Evolutionary conservation across 768 basidiomycete species (phyloP).

Genomic region (Calocera viscosa): DNA sequence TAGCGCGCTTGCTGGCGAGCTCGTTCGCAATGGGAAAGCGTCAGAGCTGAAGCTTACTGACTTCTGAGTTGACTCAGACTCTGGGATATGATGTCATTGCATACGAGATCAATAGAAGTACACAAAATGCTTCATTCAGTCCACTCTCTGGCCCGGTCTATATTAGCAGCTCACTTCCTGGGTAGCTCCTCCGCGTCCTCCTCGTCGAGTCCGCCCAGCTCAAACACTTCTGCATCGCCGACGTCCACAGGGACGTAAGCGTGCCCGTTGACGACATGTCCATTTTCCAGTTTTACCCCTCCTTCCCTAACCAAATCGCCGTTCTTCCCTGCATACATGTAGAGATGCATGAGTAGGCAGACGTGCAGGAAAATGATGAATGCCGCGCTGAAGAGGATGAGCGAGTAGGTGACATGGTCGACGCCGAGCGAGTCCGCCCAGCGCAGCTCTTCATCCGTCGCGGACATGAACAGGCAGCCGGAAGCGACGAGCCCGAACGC

Average conservation of each 20-base stretch:
- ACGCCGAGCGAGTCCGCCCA: constrained; percentile 58
- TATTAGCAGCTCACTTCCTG: not conserved
- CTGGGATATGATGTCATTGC: too few relatives aligned
- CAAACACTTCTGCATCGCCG: constrained; percentile 9
- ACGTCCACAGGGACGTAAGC: not conserved
- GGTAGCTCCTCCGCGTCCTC: constrained; percentile 6
- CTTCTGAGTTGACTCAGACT: too few relatives aligned
- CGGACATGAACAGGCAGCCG: constrained; percentile 83
- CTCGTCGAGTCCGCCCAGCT: constrained; percentile 1
- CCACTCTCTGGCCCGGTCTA: not conserved
- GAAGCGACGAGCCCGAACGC: constrained; percentile 72
- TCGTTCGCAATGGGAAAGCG: not conserved
- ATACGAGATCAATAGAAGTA: not conserved
- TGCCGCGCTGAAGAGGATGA: constrained; percentile 56
- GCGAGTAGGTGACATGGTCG: constrained; percentile 84
- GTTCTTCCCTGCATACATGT: not conserved
- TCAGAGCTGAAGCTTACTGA: constrained; percentile 1
- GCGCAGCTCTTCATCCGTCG: constrained; percentile 78
- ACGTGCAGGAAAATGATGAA: constrained; percentile 1
- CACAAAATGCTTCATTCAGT: not conserved
- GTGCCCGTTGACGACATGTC: not conserved
- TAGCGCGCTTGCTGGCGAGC: not conserved
- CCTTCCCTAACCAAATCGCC: not conserved
- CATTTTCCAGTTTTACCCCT: not conserved
- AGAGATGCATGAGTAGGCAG: not conserved